Evolutionary conservation across 169 alveolate species (phyloP), one percentile per base, ranked within the genome.

Genomic region (Eimeria acervulina): DNA sequence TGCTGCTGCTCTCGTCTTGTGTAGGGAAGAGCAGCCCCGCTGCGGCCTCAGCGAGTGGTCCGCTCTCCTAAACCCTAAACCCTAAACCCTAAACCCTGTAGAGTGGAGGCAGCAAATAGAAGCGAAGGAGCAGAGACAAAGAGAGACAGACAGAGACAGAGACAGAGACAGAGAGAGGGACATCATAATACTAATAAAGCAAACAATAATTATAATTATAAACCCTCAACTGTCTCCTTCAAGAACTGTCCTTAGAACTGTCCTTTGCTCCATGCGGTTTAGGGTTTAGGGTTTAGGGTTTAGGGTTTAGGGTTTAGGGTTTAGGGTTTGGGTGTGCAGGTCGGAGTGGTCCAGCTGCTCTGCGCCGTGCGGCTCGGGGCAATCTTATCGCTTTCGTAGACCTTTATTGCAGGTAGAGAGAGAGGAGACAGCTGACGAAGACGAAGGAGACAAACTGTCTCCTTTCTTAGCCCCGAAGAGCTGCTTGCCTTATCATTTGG

Each of bases 271-370:
- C n/a, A n/a, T n/a, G n/a, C n/a, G 80, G 12, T 72, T 7, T n/a
- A 13, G 83, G 83, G 83, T n/a, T 72, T 72, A n/a, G 83, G 47
- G 83, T 72, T 28, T 72, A 28, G 84, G 84, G 2, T 72, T 72
- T 72, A 72, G 51, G 84, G 84, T 72, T 72, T 72, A 72, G 89
- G 89, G 89, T 78, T 78, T 78, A 72, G 83, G 83, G 51, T 33
- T 72, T 72, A 72, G 84, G 84, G 51, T 72, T 72, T 72, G 23
- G 51, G 55, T 47, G 55, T 47, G 55, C 55, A 47, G 55, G 55
- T 47, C 55, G 55, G 55, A 47, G 55, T 47, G 55, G 89, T 78
- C 89, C 4, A 78, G 55, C 8, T 78, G 89, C 33, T 78, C 89
- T 28, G 89, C 89, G 1, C 89, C 89, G 38, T 78, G 89, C 36